phyloP scores from a whole-genome alignment of 2,329 filamentous ascomycete genomes.

The Coniochaeta ligniaria region DNA sequence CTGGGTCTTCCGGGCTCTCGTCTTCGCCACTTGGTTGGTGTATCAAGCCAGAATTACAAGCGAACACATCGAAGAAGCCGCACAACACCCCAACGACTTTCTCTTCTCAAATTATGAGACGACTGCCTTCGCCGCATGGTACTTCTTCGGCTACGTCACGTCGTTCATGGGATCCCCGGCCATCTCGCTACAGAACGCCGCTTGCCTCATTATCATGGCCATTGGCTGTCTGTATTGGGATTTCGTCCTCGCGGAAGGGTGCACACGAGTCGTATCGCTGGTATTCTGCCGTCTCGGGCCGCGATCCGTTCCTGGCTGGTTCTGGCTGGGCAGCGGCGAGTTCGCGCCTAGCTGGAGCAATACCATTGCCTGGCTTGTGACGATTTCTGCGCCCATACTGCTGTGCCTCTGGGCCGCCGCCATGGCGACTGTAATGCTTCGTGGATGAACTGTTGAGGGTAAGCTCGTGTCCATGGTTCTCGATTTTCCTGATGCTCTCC shows the following conservation, averaged over 20 bases:
- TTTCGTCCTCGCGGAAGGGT: not conserved
- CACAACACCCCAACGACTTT: not conserved
- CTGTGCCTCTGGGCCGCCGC: not conserved
- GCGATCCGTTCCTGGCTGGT: not conserved
- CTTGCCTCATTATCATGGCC: not conserved
- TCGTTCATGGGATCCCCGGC: not conserved
- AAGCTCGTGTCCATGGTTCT: no score
- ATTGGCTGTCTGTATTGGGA: not conserved
- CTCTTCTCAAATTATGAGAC: not conserved
- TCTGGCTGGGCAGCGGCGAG: not conserved
- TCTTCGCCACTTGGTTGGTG: not conserved
- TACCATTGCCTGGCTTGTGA: not conserved
- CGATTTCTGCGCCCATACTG: not conserved
- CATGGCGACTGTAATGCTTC: no score
- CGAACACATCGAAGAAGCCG: not conserved
- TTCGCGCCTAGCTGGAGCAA: not conserved
- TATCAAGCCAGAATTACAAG: not conserved
- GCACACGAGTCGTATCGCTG: not conserved
- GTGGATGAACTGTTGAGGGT: no score
- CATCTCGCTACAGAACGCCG: not conserved
- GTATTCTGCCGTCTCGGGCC: not conserved
- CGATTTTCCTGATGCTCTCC: no score
- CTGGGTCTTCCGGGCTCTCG: not conserved
- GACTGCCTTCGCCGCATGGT: not conserved
- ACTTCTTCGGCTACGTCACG: not conserved